A percentile compares a stretch with the other conserved stretches of the same genome.
Evolutionary conservation across 768 basidiomycete genomes (phyloP).

Genomic region (Boletellus sp.): DNA sequence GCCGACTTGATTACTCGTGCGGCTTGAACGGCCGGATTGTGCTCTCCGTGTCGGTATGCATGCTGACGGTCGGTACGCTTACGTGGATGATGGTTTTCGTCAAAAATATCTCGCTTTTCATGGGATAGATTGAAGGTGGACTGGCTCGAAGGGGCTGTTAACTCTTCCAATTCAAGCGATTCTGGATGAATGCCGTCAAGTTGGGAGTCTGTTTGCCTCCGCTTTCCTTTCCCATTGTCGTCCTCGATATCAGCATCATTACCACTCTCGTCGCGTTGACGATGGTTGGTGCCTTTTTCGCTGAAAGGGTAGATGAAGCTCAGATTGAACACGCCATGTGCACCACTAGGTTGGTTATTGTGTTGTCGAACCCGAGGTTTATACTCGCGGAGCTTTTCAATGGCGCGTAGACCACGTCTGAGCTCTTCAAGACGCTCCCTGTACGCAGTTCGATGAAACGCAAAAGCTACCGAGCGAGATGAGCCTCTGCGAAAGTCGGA

Average conservation of each 20-base stretch:
- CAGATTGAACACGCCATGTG: constrained; percentile 41
- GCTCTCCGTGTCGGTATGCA: constrained; percentile 29
- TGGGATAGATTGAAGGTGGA: constrained; percentile 2
- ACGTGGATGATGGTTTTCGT: constrained; percentile 41
- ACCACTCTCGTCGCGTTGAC: constrained; percentile 27
- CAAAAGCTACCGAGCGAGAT: constrained; percentile 45
- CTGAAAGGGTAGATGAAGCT: constrained; percentile 34
- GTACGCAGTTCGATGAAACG: constrained; percentile 76
- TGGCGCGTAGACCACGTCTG: constrained; percentile 47
- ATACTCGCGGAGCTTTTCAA: constrained; percentile 67
- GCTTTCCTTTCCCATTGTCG: constrained; percentile 31
- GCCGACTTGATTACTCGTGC: constrained; percentile 67
- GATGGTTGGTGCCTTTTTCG: constrained; percentile 42
- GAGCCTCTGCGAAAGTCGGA: background rate
- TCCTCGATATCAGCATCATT: constrained; percentile 32
- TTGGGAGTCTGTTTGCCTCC: constrained; percentile 5
- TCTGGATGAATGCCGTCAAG: constrained; percentile 5
- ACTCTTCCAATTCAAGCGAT: constrained; percentile 10
- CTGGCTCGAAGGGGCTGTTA: constrained; percentile 6
- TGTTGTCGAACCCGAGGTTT: constrained; percentile 43
- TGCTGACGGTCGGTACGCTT: constrained; percentile 18
- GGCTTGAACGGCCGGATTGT: constrained; percentile 47
- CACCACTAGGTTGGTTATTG: constrained; percentile 31
- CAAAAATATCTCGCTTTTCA: constrained; percentile 12
- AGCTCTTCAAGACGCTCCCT: constrained; percentile 66